Percentiles rank a stretch among this genome's conserved stretches.
phyloP scores from a whole-genome alignment of 345 rosid genomes.

The Hibiscus mutabilis region DNA sequence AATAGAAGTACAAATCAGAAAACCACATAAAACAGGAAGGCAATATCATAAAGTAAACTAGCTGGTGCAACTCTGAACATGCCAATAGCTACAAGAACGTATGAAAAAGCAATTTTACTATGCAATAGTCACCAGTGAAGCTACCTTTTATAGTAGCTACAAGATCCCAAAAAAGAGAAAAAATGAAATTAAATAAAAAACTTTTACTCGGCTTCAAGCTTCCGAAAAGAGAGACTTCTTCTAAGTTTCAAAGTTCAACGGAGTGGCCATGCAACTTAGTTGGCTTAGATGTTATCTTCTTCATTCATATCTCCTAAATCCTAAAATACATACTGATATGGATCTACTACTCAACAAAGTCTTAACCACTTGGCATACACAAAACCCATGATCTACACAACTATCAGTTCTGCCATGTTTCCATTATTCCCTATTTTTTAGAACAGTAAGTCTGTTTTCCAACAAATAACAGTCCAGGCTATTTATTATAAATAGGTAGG shows the following conservation, averaged over 20 bases:
- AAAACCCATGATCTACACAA: too few relatives aligned
- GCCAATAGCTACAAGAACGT: not conserved
- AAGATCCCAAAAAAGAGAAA: not conserved
- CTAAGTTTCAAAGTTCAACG: not conserved
- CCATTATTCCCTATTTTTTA: too few relatives aligned
- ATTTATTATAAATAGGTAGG: too few relatives aligned
- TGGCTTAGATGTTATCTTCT: not conserved
- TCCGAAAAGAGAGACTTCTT: not conserved
- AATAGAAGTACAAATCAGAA: constrained; percentile 15
- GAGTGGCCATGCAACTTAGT: not conserved
- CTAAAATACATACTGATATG: not conserved
- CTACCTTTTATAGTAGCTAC: not conserved
- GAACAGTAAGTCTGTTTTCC: too few relatives aligned
- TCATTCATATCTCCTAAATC: not conserved
- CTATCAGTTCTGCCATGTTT: too few relatives aligned
- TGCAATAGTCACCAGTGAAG: not conserved
- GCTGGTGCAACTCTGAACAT: not conserved
- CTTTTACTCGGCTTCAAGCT: not conserved
- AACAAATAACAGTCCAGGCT: too few relatives aligned
- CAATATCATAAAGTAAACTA: not conserved
- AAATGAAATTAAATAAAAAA: not conserved
- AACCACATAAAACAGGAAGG: not conserved
- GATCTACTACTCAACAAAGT: too few relatives aligned
- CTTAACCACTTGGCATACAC: too few relatives aligned
- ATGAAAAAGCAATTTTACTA: not conserved